Conservation (phyloP, 192 early-diverging fungal genomes). For the Pilobolus umbonatus region DNA sequence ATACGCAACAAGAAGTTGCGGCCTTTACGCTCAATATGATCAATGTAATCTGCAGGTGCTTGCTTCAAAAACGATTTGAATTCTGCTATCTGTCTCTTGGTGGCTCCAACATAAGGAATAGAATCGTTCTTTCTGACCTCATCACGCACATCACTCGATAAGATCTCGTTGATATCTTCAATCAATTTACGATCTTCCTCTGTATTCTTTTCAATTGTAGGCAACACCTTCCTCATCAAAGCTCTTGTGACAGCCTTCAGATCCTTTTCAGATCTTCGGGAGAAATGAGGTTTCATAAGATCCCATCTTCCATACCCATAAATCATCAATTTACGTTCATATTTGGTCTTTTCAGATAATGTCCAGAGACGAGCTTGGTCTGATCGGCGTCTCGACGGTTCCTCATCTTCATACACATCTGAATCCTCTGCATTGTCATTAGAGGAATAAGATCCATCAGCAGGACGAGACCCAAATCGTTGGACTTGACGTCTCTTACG, state of each 20-base stretch:
- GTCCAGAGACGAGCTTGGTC: constrained; percentile 47
- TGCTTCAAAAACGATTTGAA: constrained; percentile 68
- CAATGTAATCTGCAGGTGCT: constrained; percentile 67
- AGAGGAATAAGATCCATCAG: constrained; percentile 36
- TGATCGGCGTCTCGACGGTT: constrained; percentile 29
- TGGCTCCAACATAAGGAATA: constrained; percentile 60
- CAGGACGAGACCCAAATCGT: constrained; percentile 39
- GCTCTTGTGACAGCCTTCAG: constrained; percentile 52
- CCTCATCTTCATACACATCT: constrained; percentile 41
- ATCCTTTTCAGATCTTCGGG: constrained; percentile 52
- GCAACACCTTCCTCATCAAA: constrained; percentile 48
- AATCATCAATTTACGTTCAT: constrained; percentile 60
- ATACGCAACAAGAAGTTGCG: constrained; percentile 68
- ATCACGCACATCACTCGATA: constrained; percentile 38
- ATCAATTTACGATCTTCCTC: constrained; percentile 57
- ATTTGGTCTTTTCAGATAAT: constrained; percentile 50
- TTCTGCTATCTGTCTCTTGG: constrained; percentile 60
- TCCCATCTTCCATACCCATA: constrained; percentile 63
- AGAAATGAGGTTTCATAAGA: constrained; percentile 52
- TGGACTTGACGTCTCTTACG: constrained; percentile 61
- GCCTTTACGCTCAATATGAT: constrained; percentile 67
- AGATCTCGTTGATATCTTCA: constrained; percentile 53
- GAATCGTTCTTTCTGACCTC: constrained; percentile 45
- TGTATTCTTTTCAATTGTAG: constrained; percentile 39
- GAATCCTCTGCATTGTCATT: constrained; percentile 45